Evolutionary conservation across 257 asterid species (phyloP).

Genomic region (Linderniella brevidens): DNA sequence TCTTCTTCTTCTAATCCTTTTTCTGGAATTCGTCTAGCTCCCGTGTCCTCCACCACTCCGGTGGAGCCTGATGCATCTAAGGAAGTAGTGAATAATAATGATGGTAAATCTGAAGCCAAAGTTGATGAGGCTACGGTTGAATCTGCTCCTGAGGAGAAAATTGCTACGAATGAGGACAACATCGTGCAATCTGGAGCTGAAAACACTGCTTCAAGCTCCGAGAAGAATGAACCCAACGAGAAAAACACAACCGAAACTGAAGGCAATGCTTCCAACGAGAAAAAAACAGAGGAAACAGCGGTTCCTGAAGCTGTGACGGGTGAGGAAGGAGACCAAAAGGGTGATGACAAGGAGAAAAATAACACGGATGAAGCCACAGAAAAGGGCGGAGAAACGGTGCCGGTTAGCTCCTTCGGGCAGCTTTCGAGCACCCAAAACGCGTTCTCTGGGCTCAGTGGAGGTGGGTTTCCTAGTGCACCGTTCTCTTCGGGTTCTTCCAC

Average conservation of each 20-base stretch:
- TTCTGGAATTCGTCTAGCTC: constrained; percentile 46
- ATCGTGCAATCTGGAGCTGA: constrained; percentile 10
- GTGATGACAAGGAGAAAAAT: constrained; percentile 17
- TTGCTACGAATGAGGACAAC: constrained; percentile 1
- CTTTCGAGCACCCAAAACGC: constrained; percentile 79
- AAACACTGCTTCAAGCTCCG: constrained; percentile 8
- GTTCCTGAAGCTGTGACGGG: constrained; percentile 20
- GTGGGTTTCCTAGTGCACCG: constrained; percentile 61
- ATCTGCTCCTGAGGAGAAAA: constrained; percentile 12
- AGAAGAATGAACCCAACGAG: constrained; percentile 13
- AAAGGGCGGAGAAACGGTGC: constrained; percentile 32
- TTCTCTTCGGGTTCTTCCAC: constrained; percentile 51
- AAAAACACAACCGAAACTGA: constrained; percentile 15
- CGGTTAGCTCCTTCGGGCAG: constrained; percentile 64
- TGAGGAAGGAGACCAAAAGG: constrained; percentile 15
- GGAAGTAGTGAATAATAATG: constrained; percentile 18
- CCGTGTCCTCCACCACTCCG: constrained; percentile 19
- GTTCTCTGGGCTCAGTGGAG: constrained; percentile 72
- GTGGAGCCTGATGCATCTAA: constrained; percentile 14
- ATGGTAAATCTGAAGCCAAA: constrained; percentile 18
- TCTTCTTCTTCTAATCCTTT: constrained; percentile 59
- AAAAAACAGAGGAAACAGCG: constrained; percentile 13
- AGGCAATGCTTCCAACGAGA: constrained; percentile 15
- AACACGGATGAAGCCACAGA: constrained; percentile 16
- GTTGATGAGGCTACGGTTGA: constrained; percentile 19